Evolutionary conservation across 108 stramenopile genomes (phyloP), one percentile per base, ranked within the genome.

Genomic region (Cyclotella atomus): DNA sequence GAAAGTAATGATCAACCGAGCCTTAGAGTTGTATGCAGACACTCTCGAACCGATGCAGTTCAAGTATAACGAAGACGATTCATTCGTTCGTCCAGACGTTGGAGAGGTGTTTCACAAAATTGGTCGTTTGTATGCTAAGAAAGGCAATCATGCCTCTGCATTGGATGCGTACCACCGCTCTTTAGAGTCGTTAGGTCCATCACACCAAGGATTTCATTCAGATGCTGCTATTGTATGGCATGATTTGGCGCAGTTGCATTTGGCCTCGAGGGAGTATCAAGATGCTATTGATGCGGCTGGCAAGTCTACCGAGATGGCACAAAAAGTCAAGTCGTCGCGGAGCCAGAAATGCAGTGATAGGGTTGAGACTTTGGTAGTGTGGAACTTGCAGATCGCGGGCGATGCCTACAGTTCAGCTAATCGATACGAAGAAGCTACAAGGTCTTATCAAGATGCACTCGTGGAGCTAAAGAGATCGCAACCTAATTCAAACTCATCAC

Each of bases 11-110:
- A 65, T 70, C 17, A 74, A 67, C 23, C 35, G 73, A 43, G 79
- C 79, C n/a, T 50, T 81, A 55, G 79, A 81, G 46, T 47, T 63
- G 34, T 81, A 74, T 25, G 67, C 73, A 6, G 73, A 81, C 43
- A 61, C 79, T 32, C 29, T 81, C 49, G 79, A 69, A 54, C 68
- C 79, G 27, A 29, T 81, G 16, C 50, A 65, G 19, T 57, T 57
- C 47, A 81, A 81, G 35, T 70, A 70, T 56, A 63, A 67, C 47
- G 47, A 50, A 8, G 63, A 65, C 14, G 56, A 57, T 30, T 2
- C 56, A 17, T 23, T 10, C 0, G 36, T 65, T 7, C 72, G 55
- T 10, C 63, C 68, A 10, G 79, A 81, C 21, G 27, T 81, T 3
- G 79, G 73, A 34, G 79, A 81, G 1, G 62, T 68, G 2, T 70